These are phyloP conservation scores for Oenanthe sinensis DNA, from an alignment of 129 eudicot genomes.

Conservation along the genomic window DNA sequence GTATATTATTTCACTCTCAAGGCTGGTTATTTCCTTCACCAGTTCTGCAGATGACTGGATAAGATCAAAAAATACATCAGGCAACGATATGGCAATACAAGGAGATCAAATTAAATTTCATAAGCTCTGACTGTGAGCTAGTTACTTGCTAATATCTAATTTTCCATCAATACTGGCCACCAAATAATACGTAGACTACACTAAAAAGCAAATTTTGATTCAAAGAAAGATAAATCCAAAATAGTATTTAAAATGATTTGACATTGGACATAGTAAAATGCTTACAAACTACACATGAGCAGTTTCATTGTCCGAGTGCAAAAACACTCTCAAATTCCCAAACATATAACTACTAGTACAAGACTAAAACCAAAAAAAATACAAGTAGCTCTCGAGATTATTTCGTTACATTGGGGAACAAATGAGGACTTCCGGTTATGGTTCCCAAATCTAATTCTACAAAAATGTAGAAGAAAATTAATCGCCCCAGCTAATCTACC, in stretches of 20 bases:
- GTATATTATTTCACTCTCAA: constrained; percentile 59
- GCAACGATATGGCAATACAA: not conserved
- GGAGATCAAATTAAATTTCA: not conserved
- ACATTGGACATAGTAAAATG: not conserved
- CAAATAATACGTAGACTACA: not conserved
- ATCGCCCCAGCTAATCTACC: not conserved
- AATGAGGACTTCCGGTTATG: not conserved
- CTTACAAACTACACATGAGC: not conserved
- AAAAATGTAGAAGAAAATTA: not conserved
- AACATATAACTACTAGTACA: not conserved
- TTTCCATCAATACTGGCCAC: not conserved
- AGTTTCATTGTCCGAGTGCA: not conserved
- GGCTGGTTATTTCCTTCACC: constrained; percentile 57
- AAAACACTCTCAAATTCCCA: not conserved
- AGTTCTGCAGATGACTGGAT: constrained; percentile 64
- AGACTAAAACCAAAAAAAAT: not conserved
- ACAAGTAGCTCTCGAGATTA: not conserved
- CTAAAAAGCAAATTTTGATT: not conserved
- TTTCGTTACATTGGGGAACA: not conserved
- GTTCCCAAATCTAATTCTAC: not conserved
- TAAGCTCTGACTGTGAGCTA: not conserved
- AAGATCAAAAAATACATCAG: constrained; percentile 9
- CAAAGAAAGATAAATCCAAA: not conserved
- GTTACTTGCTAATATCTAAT: not conserved
- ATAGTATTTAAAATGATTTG: not conserved